Evolutionary conservation across 163 green algal genomes (phyloP), one percentile per base, ranked within the genome.

Genomic region (Scenedesmus sp.): DNA sequence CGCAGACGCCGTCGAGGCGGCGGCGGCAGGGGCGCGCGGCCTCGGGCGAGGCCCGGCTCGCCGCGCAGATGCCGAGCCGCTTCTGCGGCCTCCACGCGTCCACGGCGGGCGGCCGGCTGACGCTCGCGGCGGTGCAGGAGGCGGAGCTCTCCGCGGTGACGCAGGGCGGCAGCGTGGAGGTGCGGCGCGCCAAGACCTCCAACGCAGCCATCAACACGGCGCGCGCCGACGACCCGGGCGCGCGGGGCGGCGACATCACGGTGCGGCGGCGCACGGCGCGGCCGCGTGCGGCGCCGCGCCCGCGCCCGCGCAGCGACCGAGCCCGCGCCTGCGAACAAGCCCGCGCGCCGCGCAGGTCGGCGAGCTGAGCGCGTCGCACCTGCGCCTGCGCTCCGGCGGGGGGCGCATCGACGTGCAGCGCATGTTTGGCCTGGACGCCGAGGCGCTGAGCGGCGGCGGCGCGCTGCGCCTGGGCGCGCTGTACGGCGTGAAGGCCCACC

Each of bases 1-100:
- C 39, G 39, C 26, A 77, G 69, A 77, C 10, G 53, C 33, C 10
- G 53, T 66, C 11, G 31, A 77, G 36, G 4, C 10, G 39, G 22
- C 50, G 50, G 50, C 5, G 4, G 50, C 50, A 26, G 50, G 6
- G 4, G 17, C 50, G 10, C 50, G 11, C 17, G 50, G 26, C n/a
- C 7, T 18, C 64, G 24, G 22, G n/a, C 29, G 4, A n/a, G 10
- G 9, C 17, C 6, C n/a, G 34, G n/a, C 51, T 78, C 24, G 31
- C 39, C 5, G 70, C n/a, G 0, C 15, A 42, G 44, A 66, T 81
- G 29, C 73, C 73, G 5, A 63, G 36, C 45, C 73, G 73, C 45
- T 81, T 81, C 73, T 81, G 73, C 50, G 62, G 73, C 50, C 13
- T 81, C n/a, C 4, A 10, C 36, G 73, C 66, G 73, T 47, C 73